Base-by-base conservation (phyloP, 225 moss, liverwort and hornwort species). In the Neckera pumila region DNA sequence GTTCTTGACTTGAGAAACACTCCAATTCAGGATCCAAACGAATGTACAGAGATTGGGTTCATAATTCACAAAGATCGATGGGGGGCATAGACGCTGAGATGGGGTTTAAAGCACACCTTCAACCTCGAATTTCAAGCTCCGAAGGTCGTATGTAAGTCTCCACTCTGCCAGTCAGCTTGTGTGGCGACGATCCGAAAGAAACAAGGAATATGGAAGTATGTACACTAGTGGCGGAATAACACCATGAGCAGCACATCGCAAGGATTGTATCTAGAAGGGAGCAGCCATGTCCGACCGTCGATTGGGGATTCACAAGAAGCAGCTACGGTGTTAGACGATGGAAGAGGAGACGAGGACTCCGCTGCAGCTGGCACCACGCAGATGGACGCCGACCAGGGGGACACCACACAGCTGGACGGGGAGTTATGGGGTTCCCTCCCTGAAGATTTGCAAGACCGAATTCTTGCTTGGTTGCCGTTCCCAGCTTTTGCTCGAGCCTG, bases 391-490 rank as follows among this genome's bases (percentile, higher is more conserved):
- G 93, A 92, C 11, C 88, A 63, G 8, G 89, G 89, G 26, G 86
- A 90, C 30, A 45, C 74, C 45, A 71, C 81, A 38, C 91, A 85
- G 73, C 93, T 98, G 92, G 97, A 98, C 70, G 96, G 96, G 40
- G 95, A 87, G 43, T 90, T 98, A 28, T 98, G 98, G 98, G 96
- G 98, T 19, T 77, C 97, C 83, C 90, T 98, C 38, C 98, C 98
- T 53, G 98, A 98, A 88, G 98, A 98, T 88, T 87, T 98, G 69
- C 98, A 98, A 76, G 98, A 98, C 71, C 95, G 98, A 12, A 96
- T 98, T 84, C 92, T 98, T 79, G 98, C 98, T 21, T 98, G 98
- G 98, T 90, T 98, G 34, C 98, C 97, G 8, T 98, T 98, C 84
- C 92, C 96, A 72, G 96, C 98, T 12, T 98, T 98, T 81, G 97